Base-by-base conservation (phyloP, 176 grass and related monocot genomes). In the Avena eriantha region DNA sequence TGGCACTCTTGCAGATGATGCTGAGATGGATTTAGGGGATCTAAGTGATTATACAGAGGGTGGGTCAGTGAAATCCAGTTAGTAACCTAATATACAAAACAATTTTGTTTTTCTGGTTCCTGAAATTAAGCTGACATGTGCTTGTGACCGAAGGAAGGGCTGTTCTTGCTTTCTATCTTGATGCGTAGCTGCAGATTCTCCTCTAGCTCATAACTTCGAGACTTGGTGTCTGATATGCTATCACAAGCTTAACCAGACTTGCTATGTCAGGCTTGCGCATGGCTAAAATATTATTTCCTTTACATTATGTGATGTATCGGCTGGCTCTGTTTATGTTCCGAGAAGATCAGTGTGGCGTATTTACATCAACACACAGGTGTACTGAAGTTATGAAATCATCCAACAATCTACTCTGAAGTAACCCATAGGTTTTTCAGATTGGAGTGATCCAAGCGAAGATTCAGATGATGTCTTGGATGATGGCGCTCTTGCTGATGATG, bases 1-100 rank as follows among this genome's bases (percentile, higher is more conserved):
- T 57, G 33, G 29, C 15, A 46, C 84, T 72, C 64, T 86, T 87
- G 78, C 84, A 22, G 90, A 93, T 79, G 87, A 86, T 81, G 66
- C 80, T 71, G 87, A 93, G 87, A 97, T 97, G 95, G 73, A 92
- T 80, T 79, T 83, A 63, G 83, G 75, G 16, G 69, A 85, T 79
- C 50, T 90, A 55, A 74, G 86, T 82, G 79, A 77, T 55, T 78
- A 69, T 89, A 86, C 51, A 73, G 72, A 68, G 76, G 84, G 49
- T 81, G 86, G 91, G 53, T 87, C 22, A 18, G 50, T 82, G 31
- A 12, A 23, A 74, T 29, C 76, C 58, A 15, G 41, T 34, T 82
- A 65, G 57, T 46, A 26, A 45, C 56, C 85, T 68, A 43, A 67
- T 73, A 54, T 64, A 71, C 43, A 70, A 2, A 83, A 16, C 31